These are phyloP conservation scores for Coemansia sp. DNA, from an alignment of 192 early-diverging fungal species.

Conservation along the genomic window DNA sequence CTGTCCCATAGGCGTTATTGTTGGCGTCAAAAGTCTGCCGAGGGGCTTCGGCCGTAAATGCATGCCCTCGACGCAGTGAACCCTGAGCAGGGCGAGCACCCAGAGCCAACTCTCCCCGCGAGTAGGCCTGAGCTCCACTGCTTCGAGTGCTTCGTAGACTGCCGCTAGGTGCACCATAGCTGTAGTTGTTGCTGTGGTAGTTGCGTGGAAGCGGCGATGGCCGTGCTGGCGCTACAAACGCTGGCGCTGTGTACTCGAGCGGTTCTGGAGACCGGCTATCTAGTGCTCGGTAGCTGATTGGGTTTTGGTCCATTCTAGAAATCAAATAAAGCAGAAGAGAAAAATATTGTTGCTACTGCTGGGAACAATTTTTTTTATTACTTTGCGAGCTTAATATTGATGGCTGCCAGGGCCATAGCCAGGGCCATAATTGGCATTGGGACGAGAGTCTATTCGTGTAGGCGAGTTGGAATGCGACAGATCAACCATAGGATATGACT, in stretches of 20 bases:
- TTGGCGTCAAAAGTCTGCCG: constrained; percentile 1
- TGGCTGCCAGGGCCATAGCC: background rate
- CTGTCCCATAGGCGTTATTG: background rate
- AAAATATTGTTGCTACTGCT: no score
- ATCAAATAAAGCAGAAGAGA: no score
- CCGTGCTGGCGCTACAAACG: constrained; percentile 5
- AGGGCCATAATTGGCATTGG: background rate
- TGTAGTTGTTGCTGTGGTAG: constrained; percentile 14
- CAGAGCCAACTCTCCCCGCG: constrained; percentile 1
- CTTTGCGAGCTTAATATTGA: background rate
- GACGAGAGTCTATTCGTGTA: background rate
- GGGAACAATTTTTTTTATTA: no score
- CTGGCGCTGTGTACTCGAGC: constrained; percentile 17
- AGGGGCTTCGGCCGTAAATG: background rate
- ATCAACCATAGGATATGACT: constrained; percentile 12
- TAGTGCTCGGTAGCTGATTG: background rate
- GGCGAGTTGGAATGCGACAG: constrained; percentile 2
- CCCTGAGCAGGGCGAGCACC: background rate
- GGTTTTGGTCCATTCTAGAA: no score
- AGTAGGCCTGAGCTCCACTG: constrained; percentile 12
- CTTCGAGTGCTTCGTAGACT: constrained; percentile 47
- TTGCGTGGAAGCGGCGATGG: constrained; percentile 7
- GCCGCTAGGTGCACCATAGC: constrained; percentile 18
- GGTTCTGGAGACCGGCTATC: constrained; percentile 18
- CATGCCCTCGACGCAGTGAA: background rate